Base-by-base conservation (phyloP, 1,284 basidiomycete species). In the Pseudozyma hubeiensis region DNA sequence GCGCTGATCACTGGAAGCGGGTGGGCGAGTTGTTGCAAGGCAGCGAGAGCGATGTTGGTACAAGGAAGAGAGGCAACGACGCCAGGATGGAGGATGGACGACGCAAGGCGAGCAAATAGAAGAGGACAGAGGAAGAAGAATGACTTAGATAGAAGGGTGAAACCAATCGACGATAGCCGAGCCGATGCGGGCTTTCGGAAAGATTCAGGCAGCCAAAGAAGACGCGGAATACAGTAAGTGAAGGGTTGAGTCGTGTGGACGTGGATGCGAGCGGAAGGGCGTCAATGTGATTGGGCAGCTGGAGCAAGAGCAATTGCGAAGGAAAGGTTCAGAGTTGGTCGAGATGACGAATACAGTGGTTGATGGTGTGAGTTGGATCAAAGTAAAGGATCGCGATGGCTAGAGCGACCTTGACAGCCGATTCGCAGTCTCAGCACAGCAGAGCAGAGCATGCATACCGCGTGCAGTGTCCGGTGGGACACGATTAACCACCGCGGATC, bases 281-380 rank as follows among this genome's bases (percentile, higher is more conserved):
- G 39, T 16, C 33, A 33, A 39, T 31, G 9, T 40, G 46, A 53
- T 43, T 34, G 40, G 50, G 30, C 13, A 29, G 57, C n/a, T 34
- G 37, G 19, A 30, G 31, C n/a, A 2, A 24, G 11, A 30, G 11
- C 24, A 2, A 5, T 39, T 11, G 8, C 11, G 17, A 29, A 54
- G 13, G 45, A 59, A 59, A 14, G 35, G 57, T 46, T 57, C 51
- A 64, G 61, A 53, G 44, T 14, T 10, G 50, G 57, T 31, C 44
- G 40, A 60, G 53, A 69, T 69, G 66, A 64, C 66, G 66, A 68
- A 63, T 68, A 55, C 35, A 39, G 43, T 51, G 37, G 29, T 16
- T 29, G 19, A 17, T 19, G 48, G 29, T 48, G 57, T 49, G 45
- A 58, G 43, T 24, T 35, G 35, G 53, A 33, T 60, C 52, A 24